phyloP scores from a whole-genome alignment of 495 filamentous ascomycete species.

The Daldinia caldariorum region DNA sequence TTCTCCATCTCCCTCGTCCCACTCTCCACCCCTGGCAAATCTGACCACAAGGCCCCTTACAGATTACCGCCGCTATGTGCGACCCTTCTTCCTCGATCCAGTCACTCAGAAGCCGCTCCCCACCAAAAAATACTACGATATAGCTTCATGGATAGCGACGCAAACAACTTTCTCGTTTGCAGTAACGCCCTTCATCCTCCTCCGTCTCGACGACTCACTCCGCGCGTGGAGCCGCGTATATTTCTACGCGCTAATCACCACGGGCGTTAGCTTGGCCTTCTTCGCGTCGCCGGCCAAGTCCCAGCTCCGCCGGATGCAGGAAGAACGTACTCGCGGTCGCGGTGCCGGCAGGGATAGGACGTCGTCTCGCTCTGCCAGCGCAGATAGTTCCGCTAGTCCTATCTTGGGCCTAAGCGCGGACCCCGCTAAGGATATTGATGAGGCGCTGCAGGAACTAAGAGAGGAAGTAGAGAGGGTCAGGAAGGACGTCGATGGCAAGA shows the following conservation, averaged over 20 bases:
- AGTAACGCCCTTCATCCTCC: conserved; percentile 83
- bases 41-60: conserved; percentile 19
- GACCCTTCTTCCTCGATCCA: conserved; percentile 90
- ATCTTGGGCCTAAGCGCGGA: conserved; percentile 82
- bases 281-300: conserved; percentile 81
- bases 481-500: neutral
- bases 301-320: conserved; percentile 66
- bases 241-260: conserved; percentile 82
- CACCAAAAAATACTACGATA: conserved; percentile 86
- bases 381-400: conserved; percentile 56
- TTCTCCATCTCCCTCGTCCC: neutral
- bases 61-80: conserved; percentile 90
- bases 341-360: conserved; percentile 48
- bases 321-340: conserved; percentile 59
- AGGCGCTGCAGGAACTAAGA: conserved; percentile 79
- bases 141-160: conserved; percentile 79
- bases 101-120: conserved; percentile 69
- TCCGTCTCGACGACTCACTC: conserved; percentile 72
- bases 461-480: conserved; percentile 63
- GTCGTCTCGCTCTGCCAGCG: conserved; percentile 46
- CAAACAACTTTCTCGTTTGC: conserved; percentile 86
- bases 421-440: conserved; percentile 78
- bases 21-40: neutral
- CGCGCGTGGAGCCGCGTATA: conserved; percentile 85
- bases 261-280: conserved; percentile 70